Evolutionary conservation across 2,329 filamentous ascomycete genomes (phyloP).

Genomic region (Colletotrichum tabaci): DNA sequence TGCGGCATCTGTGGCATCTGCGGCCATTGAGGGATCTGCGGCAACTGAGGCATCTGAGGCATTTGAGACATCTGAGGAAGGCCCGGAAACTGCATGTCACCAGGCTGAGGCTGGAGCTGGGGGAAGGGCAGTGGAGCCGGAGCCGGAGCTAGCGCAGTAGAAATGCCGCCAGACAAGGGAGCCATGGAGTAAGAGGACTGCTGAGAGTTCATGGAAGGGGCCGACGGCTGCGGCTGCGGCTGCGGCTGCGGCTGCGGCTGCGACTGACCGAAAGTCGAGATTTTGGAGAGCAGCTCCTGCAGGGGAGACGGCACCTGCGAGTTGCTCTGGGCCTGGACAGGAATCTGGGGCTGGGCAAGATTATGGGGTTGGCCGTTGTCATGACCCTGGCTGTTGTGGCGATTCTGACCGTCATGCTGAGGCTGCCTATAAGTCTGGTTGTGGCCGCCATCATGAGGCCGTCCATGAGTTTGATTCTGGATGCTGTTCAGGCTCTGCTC

Average conservation of each 20-base stretch:
- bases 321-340: slow-evolving; percentile 21
- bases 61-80: slow-evolving; percentile 44
- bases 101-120: slow-evolving; percentile 44
- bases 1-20: slow-evolving; percentile 4
- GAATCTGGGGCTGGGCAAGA: slow-evolving; percentile 13
- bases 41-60: slow-evolving; percentile 43
- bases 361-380: slow-evolving; percentile 38
- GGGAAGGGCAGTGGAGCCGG: slow-evolving; percentile 58
- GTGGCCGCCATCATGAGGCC: slow-evolving; percentile 17
- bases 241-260: slow-evolving; percentile 17
- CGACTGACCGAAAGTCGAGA: slow-evolving; percentile 19
- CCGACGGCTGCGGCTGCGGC: slow-evolving; percentile 16
- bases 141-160: slow-evolving; percentile 68
- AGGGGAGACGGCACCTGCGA: slow-evolving; percentile 4
- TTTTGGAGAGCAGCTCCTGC: slow-evolving; percentile 26
- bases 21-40: slow-evolving; percentile 48
- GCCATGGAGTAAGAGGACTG: slow-evolving; percentile 28
- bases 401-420: slow-evolving; percentile 44
- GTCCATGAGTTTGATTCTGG: slow-evolving; percentile 44
- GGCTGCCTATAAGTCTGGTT: slow-evolving; percentile 49
- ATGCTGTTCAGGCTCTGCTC: slow-evolving; percentile 49
- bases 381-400: slow-evolving; percentile 20
- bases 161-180: slow-evolving; percentile 59
- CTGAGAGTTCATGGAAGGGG: slow-evolving; percentile 3
- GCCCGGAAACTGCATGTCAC: slow-evolving; percentile 48